A percentile compares a stretch with the other conserved stretches of the same genome.
These are phyloP conservation scores for Oenanthe sinensis DNA, from an alignment of 129 eudicot species.

Conservation along the genomic window DNA sequence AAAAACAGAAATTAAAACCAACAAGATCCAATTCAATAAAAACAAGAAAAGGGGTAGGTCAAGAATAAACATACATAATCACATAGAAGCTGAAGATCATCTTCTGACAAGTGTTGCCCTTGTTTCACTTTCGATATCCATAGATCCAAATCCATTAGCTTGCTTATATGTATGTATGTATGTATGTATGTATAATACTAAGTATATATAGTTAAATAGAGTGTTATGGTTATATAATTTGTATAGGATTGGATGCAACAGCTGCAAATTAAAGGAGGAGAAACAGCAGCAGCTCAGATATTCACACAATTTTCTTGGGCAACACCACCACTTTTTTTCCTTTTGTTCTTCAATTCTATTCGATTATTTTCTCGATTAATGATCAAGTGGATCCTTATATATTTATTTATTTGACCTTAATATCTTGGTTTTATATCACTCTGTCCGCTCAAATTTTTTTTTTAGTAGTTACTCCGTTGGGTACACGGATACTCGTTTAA, in stretches of 20 bases:
- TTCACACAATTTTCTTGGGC: slow-evolving; percentile 1
- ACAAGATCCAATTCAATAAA: not conserved
- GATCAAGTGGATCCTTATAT: too few species aligned
- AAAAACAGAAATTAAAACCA: not conserved
- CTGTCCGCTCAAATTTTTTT: too few species aligned
- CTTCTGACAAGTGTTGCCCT: slow-evolving; percentile 93
- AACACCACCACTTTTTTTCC: not conserved
- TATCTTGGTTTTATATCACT: too few species aligned
- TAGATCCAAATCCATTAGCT: slow-evolving; percentile 84
- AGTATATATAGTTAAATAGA: not conserved
- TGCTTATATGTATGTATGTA: not conserved
- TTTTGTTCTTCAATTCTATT: not conserved
- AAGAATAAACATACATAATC: slow-evolving; percentile 53
- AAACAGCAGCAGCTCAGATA: not conserved
- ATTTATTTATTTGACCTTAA: too few species aligned
- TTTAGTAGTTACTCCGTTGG: too few species aligned
- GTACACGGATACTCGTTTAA: too few species aligned
- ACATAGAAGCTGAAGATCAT: slow-evolving; percentile 94
- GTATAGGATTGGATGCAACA: not conserved
- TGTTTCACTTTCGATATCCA: slow-evolving; percentile 93
- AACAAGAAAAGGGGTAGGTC: not conserved
- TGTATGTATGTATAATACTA: not conserved
- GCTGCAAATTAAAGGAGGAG: not conserved
- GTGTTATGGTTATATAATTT: not conserved
- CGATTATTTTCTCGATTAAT: too few species aligned